These are phyloP conservation scores for Silybum marianum DNA, from an alignment of 129 eudicot species.

Conservation along the genomic window DNA sequence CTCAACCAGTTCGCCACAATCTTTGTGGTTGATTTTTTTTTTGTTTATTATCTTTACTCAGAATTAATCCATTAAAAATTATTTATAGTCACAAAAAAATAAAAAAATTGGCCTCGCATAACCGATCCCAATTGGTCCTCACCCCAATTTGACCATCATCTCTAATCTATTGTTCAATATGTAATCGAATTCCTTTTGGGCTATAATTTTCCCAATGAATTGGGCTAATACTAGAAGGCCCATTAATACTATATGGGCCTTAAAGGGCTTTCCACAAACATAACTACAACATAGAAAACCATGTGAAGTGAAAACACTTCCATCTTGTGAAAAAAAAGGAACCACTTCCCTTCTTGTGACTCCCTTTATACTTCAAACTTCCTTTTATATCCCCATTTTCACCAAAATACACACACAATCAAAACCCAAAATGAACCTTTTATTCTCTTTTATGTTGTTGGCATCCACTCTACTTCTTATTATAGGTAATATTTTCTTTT, in stretches of 20 bases:
- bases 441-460: slow-evolving; percentile 14
- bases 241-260: neutral
- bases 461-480: slow-evolving; percentile 31
- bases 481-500: slow-evolving; percentile 13
- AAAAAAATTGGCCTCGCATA: no score
- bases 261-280: slow-evolving; percentile 11
- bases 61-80: no score
- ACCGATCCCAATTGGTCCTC: no score
- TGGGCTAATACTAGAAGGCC: slow-evolving; percentile 10
- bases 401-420: slow-evolving; percentile 19
- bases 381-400: slow-evolving; percentile 29
- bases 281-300: slow-evolving; percentile 30
- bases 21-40: no score
- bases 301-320: slow-evolving; percentile 29
- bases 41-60: no score
- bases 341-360: slow-evolving; percentile 29
- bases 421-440: slow-evolving; percentile 28
- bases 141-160: no score
- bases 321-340: slow-evolving; percentile 26
- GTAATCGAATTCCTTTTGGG: no score
- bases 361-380: slow-evolving; percentile 19
- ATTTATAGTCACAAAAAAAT: no score
- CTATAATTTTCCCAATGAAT: no score
- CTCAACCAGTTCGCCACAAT: no score
- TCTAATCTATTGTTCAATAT: no score